A percentile compares a stretch with the other conserved stretches of the same genome.
These are phyloP conservation scores for Hymenoscyphus linearis DNA, from an alignment of 2,329 filamentous ascomycete genomes.

Conservation along the genomic window DNA sequence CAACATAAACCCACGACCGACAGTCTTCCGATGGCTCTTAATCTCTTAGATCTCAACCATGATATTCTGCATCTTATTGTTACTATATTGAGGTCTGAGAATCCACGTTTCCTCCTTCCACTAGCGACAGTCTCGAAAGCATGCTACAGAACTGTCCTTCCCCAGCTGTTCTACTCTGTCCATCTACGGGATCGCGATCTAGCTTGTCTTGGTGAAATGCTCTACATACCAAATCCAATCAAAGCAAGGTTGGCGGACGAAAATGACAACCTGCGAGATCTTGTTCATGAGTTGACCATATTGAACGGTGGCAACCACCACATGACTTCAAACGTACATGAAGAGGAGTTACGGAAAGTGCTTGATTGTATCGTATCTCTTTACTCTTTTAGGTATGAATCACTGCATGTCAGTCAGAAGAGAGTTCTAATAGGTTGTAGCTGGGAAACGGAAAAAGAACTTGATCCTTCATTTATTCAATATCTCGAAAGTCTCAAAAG, in stretches of 20 bases:
- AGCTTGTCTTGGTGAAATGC: not conserved
- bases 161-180: not conserved
- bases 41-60: not conserved
- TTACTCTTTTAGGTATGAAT: not conserved
- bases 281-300: not conserved
- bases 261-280: not conserved
- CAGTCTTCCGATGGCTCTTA: not conserved
- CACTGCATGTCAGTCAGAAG: not conserved
- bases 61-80: not conserved
- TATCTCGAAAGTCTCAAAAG: not conserved
- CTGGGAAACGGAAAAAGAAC: not conserved
- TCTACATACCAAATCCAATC: not conserved
- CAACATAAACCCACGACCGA: not conserved
- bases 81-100: not conserved
- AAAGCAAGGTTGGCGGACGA: not conserved
- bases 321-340: not conserved
- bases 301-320: not conserved
- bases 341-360: not conserved
- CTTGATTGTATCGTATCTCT: not conserved
- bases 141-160: not conserved
- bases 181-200: not conserved
- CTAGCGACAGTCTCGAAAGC: not conserved
- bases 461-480: not conserved
- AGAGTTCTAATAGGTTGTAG: not conserved
- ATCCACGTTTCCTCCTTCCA: not conserved